phyloP scores from a whole-genome alignment of 345 rosid species.

The Excoecaria cochinchinensis region DNA sequence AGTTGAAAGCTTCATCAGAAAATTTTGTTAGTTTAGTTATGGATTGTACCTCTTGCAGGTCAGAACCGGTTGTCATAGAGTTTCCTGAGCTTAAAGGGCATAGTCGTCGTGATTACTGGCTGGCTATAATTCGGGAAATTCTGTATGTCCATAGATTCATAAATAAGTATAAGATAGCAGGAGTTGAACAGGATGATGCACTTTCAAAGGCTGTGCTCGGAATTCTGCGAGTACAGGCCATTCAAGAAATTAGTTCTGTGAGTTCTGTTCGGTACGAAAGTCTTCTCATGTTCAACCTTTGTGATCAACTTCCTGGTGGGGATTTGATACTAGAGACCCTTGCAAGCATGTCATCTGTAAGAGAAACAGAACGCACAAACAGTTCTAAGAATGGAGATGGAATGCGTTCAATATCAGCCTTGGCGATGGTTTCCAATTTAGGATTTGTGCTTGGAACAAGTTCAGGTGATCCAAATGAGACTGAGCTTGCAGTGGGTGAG shows the following conservation, averaged over 20 bases:
- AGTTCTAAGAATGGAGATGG: constrained; percentile 43
- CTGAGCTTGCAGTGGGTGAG: constrained; percentile 72
- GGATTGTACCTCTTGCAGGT: constrained; percentile 51
- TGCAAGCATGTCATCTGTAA: constrained; percentile 60
- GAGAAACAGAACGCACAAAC: constrained; percentile 47
- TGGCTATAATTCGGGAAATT: constrained; percentile 73
- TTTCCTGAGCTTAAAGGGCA: constrained; percentile 98
- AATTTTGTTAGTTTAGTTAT: constrained; percentile 13
- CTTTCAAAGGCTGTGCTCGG: constrained; percentile 89
- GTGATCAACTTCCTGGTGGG: constrained; percentile 97
- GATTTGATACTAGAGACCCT: constrained; percentile 86
- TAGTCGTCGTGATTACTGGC: constrained; percentile 91
- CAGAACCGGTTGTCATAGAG: constrained; percentile 85
- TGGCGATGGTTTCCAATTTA: constrained; percentile 69
- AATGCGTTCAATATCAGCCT: constrained; percentile 72
- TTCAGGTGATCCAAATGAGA: constrained; percentile 47
- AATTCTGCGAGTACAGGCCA: constrained; percentile 77
- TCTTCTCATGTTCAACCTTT: constrained; percentile 84
- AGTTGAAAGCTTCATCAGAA: constrained; percentile 16
- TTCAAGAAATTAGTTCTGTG: constrained; percentile 59
- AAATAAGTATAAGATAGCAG: constrained; percentile 59
- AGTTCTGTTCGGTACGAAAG: constrained; percentile 39
- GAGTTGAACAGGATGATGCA: constrained; percentile 64
- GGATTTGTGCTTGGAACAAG: constrained; percentile 70
- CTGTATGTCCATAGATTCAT: constrained; percentile 70